Percentiles rank a stretch among this genome's conserved stretches.
phyloP scores from a whole-genome alignment of 306 rosid species.

The Trifolium dubium region DNA sequence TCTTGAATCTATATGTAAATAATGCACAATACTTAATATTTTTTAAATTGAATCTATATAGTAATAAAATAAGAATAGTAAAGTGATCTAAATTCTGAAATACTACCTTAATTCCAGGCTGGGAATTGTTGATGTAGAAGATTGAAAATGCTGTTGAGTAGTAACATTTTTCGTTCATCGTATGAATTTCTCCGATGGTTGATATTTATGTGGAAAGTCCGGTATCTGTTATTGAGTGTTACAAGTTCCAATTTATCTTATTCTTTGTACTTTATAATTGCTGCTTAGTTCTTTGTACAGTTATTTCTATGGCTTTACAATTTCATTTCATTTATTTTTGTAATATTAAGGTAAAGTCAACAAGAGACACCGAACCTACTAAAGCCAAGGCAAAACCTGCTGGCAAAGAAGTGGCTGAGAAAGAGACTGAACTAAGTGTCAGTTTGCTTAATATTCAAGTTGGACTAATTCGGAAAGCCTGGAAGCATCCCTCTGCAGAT shows the following conservation, averaged over 20 bases:
- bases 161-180: constrained; percentile 7
- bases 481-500: constrained; percentile 99
- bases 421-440: constrained; percentile 82
- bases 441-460: constrained; percentile 92
- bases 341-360: constrained; percentile 57
- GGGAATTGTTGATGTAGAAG: not conserved
- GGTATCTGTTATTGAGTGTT: not conserved
- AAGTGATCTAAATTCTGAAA: constrained; percentile 19
- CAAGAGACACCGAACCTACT: constrained; percentile 55
- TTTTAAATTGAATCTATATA: not conserved
- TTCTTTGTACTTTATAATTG: constrained; percentile 30
- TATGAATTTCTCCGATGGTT: constrained; percentile 1
- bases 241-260: constrained; percentile 9
- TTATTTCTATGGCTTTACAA: constrained; percentile 32
- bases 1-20: not conserved
- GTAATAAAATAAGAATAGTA: not conserved
- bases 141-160: constrained; percentile 21
- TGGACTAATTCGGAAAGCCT: constrained; percentile 84
- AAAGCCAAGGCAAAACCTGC: constrained; percentile 60
- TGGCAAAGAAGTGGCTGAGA: constrained; percentile 55
- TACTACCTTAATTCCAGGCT: constrained; percentile 12
- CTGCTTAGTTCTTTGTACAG: constrained; percentile 22
- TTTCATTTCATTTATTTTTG: constrained; percentile 37
- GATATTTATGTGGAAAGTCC: constrained; percentile 1
- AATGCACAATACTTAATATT: not conserved